Evolutionary conservation across 306 rosid genomes (phyloP).

Genomic region (Cucumis melo): DNA sequence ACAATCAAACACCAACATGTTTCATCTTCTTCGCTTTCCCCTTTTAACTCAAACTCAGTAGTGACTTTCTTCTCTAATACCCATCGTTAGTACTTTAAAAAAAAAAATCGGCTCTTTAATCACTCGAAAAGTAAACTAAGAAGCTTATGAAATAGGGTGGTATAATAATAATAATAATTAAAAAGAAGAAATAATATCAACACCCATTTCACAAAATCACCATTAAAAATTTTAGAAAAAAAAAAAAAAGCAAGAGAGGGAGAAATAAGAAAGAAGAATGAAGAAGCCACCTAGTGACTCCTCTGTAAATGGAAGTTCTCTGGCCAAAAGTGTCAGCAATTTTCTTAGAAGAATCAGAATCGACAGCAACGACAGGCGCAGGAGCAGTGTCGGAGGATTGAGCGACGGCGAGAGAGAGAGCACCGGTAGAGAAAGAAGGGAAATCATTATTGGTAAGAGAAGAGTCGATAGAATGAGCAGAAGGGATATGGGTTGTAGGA

Average conservation of each 20-base stretch:
- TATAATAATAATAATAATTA: too few species aligned
- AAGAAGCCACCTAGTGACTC: constrained; percentile 67
- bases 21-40: neutral
- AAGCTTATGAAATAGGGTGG: too few species aligned
- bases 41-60: too few species aligned
- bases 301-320: constrained; percentile 92
- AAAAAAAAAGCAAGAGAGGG: too few species aligned
- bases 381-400: constrained; percentile 22
- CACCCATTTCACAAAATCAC: neutral
- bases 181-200: neutral
- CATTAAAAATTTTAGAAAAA: neutral
- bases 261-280: too few species aligned
- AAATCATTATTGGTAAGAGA: constrained; percentile 39
- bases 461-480: constrained; percentile 51
- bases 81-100: too few species aligned
- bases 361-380: constrained; percentile 17
- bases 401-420: constrained; percentile 45
- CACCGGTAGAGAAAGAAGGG: constrained; percentile 27
- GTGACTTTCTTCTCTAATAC: too few species aligned
- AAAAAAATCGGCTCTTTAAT: too few species aligned
- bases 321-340: constrained; percentile 83
- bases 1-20: neutral
- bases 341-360: constrained; percentile 41
- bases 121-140: too few species aligned
- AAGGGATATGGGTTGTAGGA: constrained; percentile 28